These are phyloP conservation scores for Blastobotrys americana DNA, from an alignment of 805 yeast species.

Conservation along the genomic window DNA sequence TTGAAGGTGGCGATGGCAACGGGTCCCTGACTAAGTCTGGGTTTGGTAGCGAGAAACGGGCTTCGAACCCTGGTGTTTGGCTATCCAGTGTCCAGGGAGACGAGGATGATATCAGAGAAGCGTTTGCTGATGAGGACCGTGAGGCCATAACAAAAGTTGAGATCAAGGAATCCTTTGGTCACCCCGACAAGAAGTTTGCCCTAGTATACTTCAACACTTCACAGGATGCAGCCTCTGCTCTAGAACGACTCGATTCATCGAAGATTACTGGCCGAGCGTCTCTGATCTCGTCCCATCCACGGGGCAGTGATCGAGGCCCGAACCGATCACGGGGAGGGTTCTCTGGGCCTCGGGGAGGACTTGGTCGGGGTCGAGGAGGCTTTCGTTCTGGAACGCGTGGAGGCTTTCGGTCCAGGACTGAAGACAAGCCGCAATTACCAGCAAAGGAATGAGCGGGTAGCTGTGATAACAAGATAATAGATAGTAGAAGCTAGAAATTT, in stretches of 20 bases:
- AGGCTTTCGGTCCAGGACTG: neutral
- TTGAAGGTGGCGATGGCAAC: neutral
- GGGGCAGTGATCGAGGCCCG: neutral
- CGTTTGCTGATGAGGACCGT: conserved; percentile 30
- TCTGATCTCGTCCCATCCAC: conserved; percentile 11
- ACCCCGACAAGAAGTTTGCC: conserved; percentile 31
- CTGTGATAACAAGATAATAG: no score
- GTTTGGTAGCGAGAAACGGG: neutral
- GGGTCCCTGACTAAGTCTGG: neutral
- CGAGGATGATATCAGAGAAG: conserved; percentile 27
- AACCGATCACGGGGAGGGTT: conserved; percentile 3
- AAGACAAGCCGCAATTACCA: no score
- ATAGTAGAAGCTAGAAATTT: no score
- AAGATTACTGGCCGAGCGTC: conserved; percentile 26
- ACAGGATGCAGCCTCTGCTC: conserved; percentile 32
- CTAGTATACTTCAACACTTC: conserved; percentile 31
- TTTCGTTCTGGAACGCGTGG: neutral
- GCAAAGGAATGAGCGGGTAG: no score
- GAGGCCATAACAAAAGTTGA: conserved; percentile 26
- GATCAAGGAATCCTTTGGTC: conserved; percentile 21
- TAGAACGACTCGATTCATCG: conserved; percentile 29
- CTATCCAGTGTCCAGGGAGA: conserved; percentile 32
- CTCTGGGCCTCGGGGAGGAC: neutral
- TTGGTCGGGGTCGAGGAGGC: neutral
- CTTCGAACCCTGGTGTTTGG: conserved; percentile 33